Conservation (phyloP, 2,329 filamentous ascomycete genomes). For the Pezicula radicicola region DNA sequence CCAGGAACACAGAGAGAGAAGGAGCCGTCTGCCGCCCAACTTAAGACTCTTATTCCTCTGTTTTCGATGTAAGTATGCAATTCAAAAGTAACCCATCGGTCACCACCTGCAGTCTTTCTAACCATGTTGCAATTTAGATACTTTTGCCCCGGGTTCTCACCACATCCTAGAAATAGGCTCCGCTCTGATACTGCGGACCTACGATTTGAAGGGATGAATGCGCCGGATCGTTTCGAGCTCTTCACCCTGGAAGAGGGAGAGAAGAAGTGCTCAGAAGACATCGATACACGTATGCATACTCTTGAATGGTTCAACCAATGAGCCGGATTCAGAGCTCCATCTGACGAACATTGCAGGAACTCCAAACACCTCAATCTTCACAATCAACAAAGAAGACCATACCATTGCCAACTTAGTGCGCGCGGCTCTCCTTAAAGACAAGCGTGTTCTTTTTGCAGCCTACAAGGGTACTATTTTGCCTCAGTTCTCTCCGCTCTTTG, state of each 20-base stretch:
- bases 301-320: background rate
- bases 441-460: conserved; percentile 83
- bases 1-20: too few relatives aligned
- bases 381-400: conserved; percentile 95
- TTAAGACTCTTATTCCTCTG: too few relatives aligned
- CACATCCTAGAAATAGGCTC: background rate
- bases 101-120: too few relatives aligned
- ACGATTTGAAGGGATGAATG: conserved; percentile 42
- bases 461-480: conserved; percentile 69
- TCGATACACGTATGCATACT: conserved; percentile 76
- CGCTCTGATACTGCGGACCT: background rate
- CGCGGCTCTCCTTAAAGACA: conserved; percentile 79
- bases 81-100: too few relatives aligned
- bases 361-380: conserved; percentile 92
- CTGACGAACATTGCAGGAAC: conserved; percentile 57
- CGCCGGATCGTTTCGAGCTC: conserved; percentile 74
- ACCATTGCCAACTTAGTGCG: conserved; percentile 89
- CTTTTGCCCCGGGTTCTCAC: too few relatives aligned
- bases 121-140: too few relatives aligned
- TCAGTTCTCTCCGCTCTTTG: conserved; percentile 32
- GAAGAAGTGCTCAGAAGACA: conserved; percentile 87
- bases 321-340: background rate
- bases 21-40: too few relatives aligned
- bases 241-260: conserved; percentile 85
- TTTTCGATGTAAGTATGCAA: too few relatives aligned